phyloP scores from a whole-genome alignment of 1,284 basidiomycete genomes.

The Cutaneotrichosporon mucoides region DNA sequence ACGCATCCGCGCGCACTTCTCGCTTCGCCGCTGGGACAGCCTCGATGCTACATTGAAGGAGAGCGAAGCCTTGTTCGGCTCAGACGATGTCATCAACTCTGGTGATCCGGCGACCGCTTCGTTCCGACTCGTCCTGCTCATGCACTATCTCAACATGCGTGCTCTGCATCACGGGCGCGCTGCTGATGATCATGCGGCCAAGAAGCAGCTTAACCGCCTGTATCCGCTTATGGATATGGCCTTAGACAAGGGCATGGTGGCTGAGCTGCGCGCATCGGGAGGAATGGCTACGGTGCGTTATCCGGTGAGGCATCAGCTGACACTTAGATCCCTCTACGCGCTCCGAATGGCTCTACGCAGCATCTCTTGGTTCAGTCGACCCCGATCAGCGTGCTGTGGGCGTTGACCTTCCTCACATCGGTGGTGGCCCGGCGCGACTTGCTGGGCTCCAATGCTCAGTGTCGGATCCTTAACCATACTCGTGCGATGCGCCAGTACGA shows the following conservation, averaged over 20 bases:
- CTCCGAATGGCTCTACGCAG: constrained; percentile 4
- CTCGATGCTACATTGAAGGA: constrained; percentile 20
- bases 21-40: constrained; percentile 35
- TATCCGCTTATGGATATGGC: constrained; percentile 35
- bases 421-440: constrained; percentile 32
- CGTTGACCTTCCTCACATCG: constrained; percentile 33
- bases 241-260: constrained; percentile 20
- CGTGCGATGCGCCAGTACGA: constrained; percentile 26
- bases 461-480: constrained; percentile 27
- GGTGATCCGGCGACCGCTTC: background rate
- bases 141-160: constrained; percentile 31
- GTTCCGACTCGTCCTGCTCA: background rate
- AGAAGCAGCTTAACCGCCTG: constrained; percentile 21
- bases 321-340: constrained; percentile 8
- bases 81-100: background rate
- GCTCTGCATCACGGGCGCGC: constrained; percentile 34
- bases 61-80: constrained; percentile 10
- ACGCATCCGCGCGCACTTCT: constrained; percentile 25
- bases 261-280: constrained; percentile 20
- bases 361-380: constrained; percentile 32
- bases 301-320: background rate
- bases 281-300: constrained; percentile 28
- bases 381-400: constrained; percentile 33
- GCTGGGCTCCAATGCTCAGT: constrained; percentile 6
- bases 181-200: constrained; percentile 27